A percentile compares a stretch with the other conserved stretches of the same genome.
These are phyloP conservation scores for Haplosporangium sp. DNA, from an alignment of 371 early-diverging fungal genomes.

Conservation along the genomic window DNA sequence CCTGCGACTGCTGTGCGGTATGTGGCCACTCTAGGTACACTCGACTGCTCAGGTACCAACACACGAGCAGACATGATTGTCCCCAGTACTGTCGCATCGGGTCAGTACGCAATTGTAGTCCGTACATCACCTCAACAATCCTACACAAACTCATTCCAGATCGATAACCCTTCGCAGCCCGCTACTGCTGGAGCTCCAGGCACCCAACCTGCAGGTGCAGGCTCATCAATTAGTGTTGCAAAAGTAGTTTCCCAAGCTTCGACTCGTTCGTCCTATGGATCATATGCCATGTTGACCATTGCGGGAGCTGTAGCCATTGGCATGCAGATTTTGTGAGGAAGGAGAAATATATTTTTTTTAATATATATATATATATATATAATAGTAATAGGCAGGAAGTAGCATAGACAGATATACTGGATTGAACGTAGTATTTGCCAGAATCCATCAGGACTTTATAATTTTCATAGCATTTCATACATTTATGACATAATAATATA, in stretches of 20 bases:
- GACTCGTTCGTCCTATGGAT: background rate
- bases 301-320: conserved; percentile 19
- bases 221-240: background rate
- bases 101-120: conserved; percentile 40
- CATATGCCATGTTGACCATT: conserved; percentile 21
- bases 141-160: conserved; percentile 42
- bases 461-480: too few relatives aligned
- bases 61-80: conserved; percentile 47
- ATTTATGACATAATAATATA: background rate
- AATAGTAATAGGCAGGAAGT: too few relatives aligned
- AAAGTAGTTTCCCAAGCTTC: conserved; percentile 5
- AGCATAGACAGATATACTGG: background rate
- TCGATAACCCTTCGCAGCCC: conserved; percentile 36
- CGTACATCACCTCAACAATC: conserved; percentile 44
- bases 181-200: background rate
- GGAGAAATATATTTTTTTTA: background rate
- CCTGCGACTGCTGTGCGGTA: conserved; percentile 43
- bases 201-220: background rate
- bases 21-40: conserved; percentile 39
- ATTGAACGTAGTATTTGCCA: background rate
- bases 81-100: conserved; percentile 34
- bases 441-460: too few relatives aligned
- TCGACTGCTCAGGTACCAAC: conserved; percentile 43
- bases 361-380: too few relatives aligned
- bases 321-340: conserved; percentile 17